phyloP scores from a whole-genome alignment of 768 basidiomycete genomes.

The Mycena venus region DNA sequence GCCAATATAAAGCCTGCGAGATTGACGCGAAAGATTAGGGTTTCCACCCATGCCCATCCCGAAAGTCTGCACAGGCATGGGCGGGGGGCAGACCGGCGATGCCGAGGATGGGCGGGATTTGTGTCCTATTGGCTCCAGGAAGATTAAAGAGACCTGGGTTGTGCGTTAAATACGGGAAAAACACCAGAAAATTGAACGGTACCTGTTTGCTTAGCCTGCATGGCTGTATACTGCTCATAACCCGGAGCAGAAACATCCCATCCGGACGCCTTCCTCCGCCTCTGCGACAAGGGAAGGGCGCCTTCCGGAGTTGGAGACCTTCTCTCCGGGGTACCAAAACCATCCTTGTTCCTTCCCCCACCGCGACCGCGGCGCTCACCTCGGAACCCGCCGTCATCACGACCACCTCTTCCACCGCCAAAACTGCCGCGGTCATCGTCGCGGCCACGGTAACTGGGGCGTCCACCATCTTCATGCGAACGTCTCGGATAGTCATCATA shows the following conservation, averaged over 20 bases:
- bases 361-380: slow-evolving; percentile 56
- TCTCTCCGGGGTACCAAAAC: slow-evolving; percentile 80
- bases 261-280: slow-evolving; percentile 89
- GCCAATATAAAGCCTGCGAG: slow-evolving; percentile 95
- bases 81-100: slow-evolving; percentile 87
- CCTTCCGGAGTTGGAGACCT: slow-evolving; percentile 94
- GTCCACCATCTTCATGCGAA: slow-evolving; percentile 63
- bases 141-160: slow-evolving; percentile 91
- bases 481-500: slow-evolving; percentile 60
- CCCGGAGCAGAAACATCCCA: slow-evolving; percentile 98
- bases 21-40: slow-evolving; percentile 92
- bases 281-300: slow-evolving; percentile 83
- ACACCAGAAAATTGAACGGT: slow-evolving; percentile 31
- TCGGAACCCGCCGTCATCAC: slow-evolving; percentile 53
- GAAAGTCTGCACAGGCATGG: slow-evolving; percentile 86
- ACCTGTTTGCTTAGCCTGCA: slow-evolving; percentile 99
- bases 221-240: slow-evolving; percentile 93
- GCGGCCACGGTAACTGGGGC: slow-evolving; percentile 58
- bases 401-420: slow-evolving; percentile 44
- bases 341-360: slow-evolving; percentile 64
- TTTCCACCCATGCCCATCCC: slow-evolving; percentile 90
- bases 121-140: slow-evolving; percentile 93
- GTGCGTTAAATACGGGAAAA: slow-evolving; percentile 17
- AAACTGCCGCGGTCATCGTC: slow-evolving; percentile 54
- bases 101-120: slow-evolving; percentile 85